Conservation (phyloP, 75 land plant genomes). For the Pinus albicaulis region DNA sequence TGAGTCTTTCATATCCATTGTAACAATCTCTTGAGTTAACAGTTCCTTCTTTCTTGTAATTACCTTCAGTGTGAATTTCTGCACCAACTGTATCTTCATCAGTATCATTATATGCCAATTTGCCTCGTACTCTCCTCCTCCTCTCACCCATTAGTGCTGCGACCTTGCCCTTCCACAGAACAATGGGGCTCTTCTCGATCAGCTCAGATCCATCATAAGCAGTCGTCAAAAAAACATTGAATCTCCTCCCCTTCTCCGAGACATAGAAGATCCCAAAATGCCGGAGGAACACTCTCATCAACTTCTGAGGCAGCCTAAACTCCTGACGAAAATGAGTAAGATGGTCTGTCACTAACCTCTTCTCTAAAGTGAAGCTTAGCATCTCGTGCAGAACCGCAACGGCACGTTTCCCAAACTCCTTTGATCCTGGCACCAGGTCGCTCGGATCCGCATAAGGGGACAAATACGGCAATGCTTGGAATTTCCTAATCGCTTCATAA, state of each 20-base stretch:
- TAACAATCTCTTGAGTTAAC: not conserved
- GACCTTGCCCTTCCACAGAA: constrained; percentile 69
- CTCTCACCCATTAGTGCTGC: constrained; percentile 40
- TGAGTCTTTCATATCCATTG: not conserved
- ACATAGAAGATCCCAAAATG: constrained; percentile 80
- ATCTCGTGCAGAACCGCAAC: constrained; percentile 77
- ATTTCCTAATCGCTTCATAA: constrained; percentile 42
- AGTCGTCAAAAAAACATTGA: constrained; percentile 67
- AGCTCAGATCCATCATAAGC: constrained; percentile 63
- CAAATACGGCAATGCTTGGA: constrained; percentile 60
- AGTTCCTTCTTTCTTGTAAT: constrained; percentile 8
- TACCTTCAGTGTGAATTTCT: constrained; percentile 14
- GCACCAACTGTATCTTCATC: constrained; percentile 25
- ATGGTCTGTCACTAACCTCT: constrained; percentile 61
- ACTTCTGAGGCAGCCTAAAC: constrained; percentile 66
- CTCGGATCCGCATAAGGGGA: constrained; percentile 80
- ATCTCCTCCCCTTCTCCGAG: constrained; percentile 71
- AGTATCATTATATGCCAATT: constrained; percentile 20
- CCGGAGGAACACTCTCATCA: constrained; percentile 63
- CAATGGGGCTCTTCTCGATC: constrained; percentile 59
- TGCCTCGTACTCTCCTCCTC: constrained; percentile 28
- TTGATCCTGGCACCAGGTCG: constrained; percentile 35
- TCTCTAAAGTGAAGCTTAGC: constrained; percentile 76
- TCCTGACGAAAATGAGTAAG: constrained; percentile 71
- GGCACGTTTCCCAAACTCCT: constrained; percentile 70